These are phyloP conservation scores for Ustilago loliicola DNA, from an alignment of 1,284 basidiomycete genomes.

Conservation along the genomic window DNA sequence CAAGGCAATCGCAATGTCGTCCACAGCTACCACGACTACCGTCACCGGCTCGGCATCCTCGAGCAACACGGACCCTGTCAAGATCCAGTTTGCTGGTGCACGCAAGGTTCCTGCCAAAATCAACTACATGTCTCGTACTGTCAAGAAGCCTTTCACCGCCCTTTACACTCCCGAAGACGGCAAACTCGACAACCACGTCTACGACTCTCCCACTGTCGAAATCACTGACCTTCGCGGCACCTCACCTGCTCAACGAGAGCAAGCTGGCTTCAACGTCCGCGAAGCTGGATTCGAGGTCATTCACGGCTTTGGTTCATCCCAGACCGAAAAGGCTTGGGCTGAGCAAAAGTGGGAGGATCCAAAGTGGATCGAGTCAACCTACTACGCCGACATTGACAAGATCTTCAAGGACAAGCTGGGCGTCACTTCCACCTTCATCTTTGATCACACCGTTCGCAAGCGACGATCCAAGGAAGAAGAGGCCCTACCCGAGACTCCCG, in stretches of 20 bases:
- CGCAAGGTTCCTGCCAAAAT: constrained; percentile 49
- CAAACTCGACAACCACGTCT: constrained; percentile 44
- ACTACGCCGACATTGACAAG: constrained; percentile 57
- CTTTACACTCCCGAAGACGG: constrained; percentile 43
- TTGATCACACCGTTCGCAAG: constrained; percentile 62
- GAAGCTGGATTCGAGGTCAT: constrained; percentile 61
- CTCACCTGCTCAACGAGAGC: constrained; percentile 25
- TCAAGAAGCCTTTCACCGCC: constrained; percentile 48
- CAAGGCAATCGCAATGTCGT: constrained; percentile 17
- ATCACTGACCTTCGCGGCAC: constrained; percentile 54
- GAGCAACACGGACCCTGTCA: constrained; percentile 12
- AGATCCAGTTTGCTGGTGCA: constrained; percentile 32
- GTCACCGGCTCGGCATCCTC: neutral
- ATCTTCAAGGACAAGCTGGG: constrained; percentile 57
- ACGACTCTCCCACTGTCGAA: constrained; percentile 34
- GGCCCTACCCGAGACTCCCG: constrained; percentile 45
- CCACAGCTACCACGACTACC: constrained; percentile 28
- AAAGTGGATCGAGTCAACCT: constrained; percentile 47
- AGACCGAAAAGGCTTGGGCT: constrained; percentile 42
- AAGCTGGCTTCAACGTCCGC: constrained; percentile 42
- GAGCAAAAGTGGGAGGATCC: constrained; percentile 51
- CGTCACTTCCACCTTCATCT: constrained; percentile 57
- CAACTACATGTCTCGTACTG: constrained; percentile 55
- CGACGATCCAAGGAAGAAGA: constrained; percentile 42
- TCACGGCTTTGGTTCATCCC: constrained; percentile 43